Base-by-base conservation (phyloP, 2,329 filamentous ascomycete genomes). In the Thelonectria olida region DNA sequence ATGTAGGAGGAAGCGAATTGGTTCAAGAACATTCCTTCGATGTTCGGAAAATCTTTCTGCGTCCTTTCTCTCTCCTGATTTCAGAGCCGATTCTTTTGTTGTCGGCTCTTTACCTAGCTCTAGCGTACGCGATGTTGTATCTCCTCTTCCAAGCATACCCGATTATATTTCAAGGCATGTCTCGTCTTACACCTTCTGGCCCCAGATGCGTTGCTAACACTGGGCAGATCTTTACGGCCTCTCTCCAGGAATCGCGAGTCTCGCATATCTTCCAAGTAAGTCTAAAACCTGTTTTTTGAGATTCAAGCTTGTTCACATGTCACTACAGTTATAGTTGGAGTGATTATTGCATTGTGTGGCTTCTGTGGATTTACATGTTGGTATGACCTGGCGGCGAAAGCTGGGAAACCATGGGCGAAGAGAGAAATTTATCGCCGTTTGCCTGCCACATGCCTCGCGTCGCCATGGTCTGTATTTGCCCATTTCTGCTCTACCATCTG, bases 391-490 rank as follows among this genome's bases (percentile, higher is more conserved):
- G 59, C 68, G 23, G 65, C 66, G 7, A 59, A 63, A 13, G 69
- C 66, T 2, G 74, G 74, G 2, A 69, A 67, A 2, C 39, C 56
- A 19, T 77, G 75, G 75, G 70, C 75, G 2, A 65, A 74, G 38
- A 66, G 64, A 10, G 73, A 77, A 31, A 70, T 76, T 3, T 69
- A 67, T 62, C 54, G 82, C 71, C 34, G 78, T 74, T 57, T 76
- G 47, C 63, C 84, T 74, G 69, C 79, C 19, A 78, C 77, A 2
- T 88, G 88, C 5, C 84, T 87, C 59, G 86, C 86, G 8, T 82
- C 87, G 15, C 87, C 88, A 0, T 86, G 88, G 75, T n/a, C n/a
- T 82, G 82, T 34, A 84, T 82, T 49, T 73, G 28, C 17, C 22
- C 5, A 48, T 41, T 42, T 19, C 9, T 3, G 25, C 25, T 87